Conservation (phyloP, 805 yeast species). For the Teunomyces barrocoloradensis region DNA sequence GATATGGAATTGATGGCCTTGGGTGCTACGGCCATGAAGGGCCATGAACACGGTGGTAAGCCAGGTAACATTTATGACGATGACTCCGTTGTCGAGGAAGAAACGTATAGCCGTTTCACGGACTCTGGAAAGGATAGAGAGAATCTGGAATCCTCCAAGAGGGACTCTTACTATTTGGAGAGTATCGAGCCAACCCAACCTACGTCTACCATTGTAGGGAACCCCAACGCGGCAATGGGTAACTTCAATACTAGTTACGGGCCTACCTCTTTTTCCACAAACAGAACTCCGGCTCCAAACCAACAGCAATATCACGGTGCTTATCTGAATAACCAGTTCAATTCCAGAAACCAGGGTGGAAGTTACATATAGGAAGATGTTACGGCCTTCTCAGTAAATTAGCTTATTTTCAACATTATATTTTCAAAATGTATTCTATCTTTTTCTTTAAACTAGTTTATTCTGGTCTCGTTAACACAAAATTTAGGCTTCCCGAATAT, state of each 20-base stretch:
- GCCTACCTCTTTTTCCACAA: background rate
- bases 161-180: conserved; percentile 28
- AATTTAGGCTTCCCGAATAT: conserved; percentile 48
- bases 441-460: background rate
- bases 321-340: background rate
- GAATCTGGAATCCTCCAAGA: conserved; percentile 16
- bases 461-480: conserved; percentile 17
- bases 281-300: conserved; percentile 1
- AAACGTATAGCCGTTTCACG: conserved; percentile 4
- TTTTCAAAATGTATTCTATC: background rate
- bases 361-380: background rate
- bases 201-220: conserved; percentile 41
- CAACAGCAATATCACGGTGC: background rate
- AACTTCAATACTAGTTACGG: conserved; percentile 1
- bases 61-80: conserved; percentile 25
- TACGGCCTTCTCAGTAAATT: background rate
- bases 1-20: conserved; percentile 69
- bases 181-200: conserved; percentile 42
- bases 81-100: conserved; percentile 32
- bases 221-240: conserved; percentile 18
- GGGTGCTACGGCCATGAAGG: conserved; percentile 67
- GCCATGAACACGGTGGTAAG: conserved; percentile 45
- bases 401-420: background rate
- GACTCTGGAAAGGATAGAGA: conserved; percentile 11
- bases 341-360: background rate